Evolutionary conservation across 2,329 filamentous ascomycete genomes (phyloP).

Genomic region (Botrytis sinoallii): DNA sequence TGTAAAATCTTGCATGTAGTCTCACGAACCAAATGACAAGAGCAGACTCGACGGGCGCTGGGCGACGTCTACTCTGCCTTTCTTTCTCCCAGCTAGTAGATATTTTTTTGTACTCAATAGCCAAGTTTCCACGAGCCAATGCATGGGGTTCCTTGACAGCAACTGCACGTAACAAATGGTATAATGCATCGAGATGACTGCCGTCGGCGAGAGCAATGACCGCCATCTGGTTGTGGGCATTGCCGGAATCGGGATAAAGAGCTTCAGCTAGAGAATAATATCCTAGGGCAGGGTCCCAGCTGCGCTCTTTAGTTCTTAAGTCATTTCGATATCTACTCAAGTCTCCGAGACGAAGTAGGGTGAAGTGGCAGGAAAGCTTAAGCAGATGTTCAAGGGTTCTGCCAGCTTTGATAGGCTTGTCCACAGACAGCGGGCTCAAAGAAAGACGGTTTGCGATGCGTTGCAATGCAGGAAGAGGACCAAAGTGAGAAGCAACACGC

Average conservation of each 20-base stretch:
- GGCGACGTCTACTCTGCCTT: slow-evolving; percentile 39
- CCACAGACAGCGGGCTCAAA: slow-evolving; percentile 31
- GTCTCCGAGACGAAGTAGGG: slow-evolving; percentile 84
- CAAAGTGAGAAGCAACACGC: slow-evolving; percentile 63
- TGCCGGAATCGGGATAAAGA: slow-evolving; percentile 74
- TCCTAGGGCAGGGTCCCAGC: slow-evolving; percentile 74
- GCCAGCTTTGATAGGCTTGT: slow-evolving; percentile 29
- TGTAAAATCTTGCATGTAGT: slow-evolving; percentile 81
- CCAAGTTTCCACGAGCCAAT: slow-evolving; percentile 71
- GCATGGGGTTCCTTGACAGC: slow-evolving; percentile 72
- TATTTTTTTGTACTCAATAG: slow-evolving; percentile 72
- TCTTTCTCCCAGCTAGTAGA: slow-evolving; percentile 54
- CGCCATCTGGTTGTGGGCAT: slow-evolving; percentile 85
- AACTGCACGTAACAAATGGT: slow-evolving; percentile 83
- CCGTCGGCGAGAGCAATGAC: slow-evolving; percentile 76
- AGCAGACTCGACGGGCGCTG: slow-evolving; percentile 45
- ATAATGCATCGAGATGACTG: slow-evolving; percentile 80
- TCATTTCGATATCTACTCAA: slow-evolving; percentile 82
- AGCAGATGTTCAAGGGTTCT: slow-evolving; percentile 45
- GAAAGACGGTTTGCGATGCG: slow-evolving; percentile 36
- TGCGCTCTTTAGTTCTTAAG: slow-evolving; percentile 64
- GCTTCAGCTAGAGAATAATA: slow-evolving; percentile 82
- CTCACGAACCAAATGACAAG: slow-evolving; percentile 80
- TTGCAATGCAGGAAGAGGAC: slow-evolving; percentile 32
- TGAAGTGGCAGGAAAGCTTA: slow-evolving; percentile 73